Evolutionary conservation across 164 flowering plant genomes (phyloP), one percentile per base, ranked within the genome.

Genomic region (Tinospora cordifolia): DNA sequence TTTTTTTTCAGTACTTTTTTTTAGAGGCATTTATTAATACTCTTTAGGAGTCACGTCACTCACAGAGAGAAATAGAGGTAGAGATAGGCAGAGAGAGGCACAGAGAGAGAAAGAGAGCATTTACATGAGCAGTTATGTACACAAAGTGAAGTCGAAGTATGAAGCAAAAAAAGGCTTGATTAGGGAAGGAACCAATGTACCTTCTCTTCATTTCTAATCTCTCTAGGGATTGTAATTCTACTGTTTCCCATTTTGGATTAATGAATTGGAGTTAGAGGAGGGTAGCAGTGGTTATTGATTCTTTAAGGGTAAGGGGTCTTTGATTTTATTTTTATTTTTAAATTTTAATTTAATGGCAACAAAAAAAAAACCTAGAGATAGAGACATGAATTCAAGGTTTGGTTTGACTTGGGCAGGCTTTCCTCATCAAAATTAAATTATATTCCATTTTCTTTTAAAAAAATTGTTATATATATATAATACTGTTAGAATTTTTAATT

Each of bases 11-110:
- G 60, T 54, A 54, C 60, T 54, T 54, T 19, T 12, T 27, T 63
- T 25, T 14, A 44, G 54, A 34, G 60, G 54, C 47, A 66, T 66
- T 66, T 44, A 66, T 22, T 44, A 66, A 8, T 34, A 34, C 44
- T 46, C n/a, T 4, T 38, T 5, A 15, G 44, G 47, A 30, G 57
- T 66, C 68, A 41, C 26, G 22, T 66, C 54, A 66, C 51, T 10
- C 11, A 21, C 24, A 17, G 60, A 54, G 47, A 30, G 36, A 30
- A 4, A 30, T 2, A 30, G 36, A 30, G n/a, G n/a, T n/a, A n/a
- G n/a, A n/a, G n/a, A n/a, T n/a, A n/a, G n/a, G n/a, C 24, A 17
- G 60, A 54, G 47, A 30, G 36, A 30, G 36, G 4, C 3, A 30
- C 3, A 30, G 36, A 30, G 36, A 30, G 36, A 30, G 36, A 30